A percentile compares a stretch with the other conserved stretches of the same genome.
These are phyloP conservation scores for Zasmidium angulare DNA, from an alignment of 2,329 filamentous ascomycete species.

Conservation along the genomic window DNA sequence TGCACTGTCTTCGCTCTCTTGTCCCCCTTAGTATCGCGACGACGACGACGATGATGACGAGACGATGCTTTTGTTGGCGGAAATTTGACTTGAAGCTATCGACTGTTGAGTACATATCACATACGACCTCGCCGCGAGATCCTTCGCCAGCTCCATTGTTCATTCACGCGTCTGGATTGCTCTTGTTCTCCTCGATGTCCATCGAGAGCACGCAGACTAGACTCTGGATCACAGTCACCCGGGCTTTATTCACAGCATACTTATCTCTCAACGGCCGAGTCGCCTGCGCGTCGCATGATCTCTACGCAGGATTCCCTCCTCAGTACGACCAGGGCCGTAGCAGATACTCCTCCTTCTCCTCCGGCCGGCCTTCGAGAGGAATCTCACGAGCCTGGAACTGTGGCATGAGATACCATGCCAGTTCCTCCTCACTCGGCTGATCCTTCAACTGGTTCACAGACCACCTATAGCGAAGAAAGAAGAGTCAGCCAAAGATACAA, in stretches of 20 bases:
- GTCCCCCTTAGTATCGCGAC: too few species aligned
- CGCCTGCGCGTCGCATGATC: too few species aligned
- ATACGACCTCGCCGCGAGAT: not conserved
- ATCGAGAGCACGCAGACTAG: not conserved
- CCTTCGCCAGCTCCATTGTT: too few species aligned
- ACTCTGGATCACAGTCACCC: not conserved
- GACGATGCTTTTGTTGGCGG: not conserved
- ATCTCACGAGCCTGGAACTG: constrained; percentile 38
- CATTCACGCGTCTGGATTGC: too few species aligned
- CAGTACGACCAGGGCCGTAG: constrained; percentile 41
- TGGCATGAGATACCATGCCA: constrained; percentile 45
- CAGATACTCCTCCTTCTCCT: constrained; percentile 38
- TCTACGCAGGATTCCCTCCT: too few species aligned
- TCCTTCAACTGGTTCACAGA: constrained; percentile 56
- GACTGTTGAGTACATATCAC: not conserved
- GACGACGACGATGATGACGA: too few species aligned
- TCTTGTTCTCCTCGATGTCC: not conserved
- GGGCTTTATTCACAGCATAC: too few species aligned
- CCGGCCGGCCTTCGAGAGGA: constrained; percentile 37
- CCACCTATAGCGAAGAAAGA: constrained; percentile 42
- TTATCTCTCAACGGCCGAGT: too few species aligned
- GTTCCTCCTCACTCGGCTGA: constrained; percentile 36
- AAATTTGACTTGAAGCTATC: not conserved
- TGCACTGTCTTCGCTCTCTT: too few species aligned
- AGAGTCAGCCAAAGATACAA: too few species aligned